Base-by-base conservation (phyloP, 1,284 basidiomycete species). In the Trichosporon coremiiforme region DNA sequence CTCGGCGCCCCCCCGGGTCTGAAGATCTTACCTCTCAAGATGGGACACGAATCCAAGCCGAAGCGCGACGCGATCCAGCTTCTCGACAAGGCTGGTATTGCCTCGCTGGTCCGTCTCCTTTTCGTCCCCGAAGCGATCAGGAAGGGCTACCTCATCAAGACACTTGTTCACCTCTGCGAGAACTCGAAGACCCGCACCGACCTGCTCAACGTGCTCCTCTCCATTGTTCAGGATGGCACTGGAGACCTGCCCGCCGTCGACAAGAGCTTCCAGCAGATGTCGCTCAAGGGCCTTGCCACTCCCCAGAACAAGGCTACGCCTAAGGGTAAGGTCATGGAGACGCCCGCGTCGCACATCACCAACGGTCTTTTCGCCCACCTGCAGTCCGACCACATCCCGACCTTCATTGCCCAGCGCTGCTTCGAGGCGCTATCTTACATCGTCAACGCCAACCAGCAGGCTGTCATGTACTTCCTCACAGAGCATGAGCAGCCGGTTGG, bases 71-170 rank as follows among this genome's bases (percentile, higher is more conserved):
- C 95, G 1, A 93, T 98, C 33, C 94, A 95, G 78, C 88, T 99
- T 2, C 87, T 99, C 45, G 97, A 99, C 82, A 96, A 94, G 79
- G 84, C 89, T 20, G 94, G 95, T 6, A 89, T 99, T 64, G 92
- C 95, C 0, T 90, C 93, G 25, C 89, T 99, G 7, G 90, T 98
- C 38, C 90, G 95, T 38, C 87, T 99, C 8, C 88, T 99, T 22
- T 99, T 98, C 87, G 98, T 95, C 87, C 97, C 96, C 6, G 92
- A 98, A 76, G 90, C 95, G 53, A 86, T 94, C 72, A 90, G 90
- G 83, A 93, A 94, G 84, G 91, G 89, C 53, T 85, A 91, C 25
- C 87, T 99, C 22, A 92, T 94, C 84, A 92, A 92, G 80, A 91
- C 98, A 1, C 89, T 99, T 33, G 90, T 93, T 73, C 96, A 99